These are phyloP conservation scores for Boletales sp. DNA, from an alignment of 768 basidiomycete species.

Conservation along the genomic window DNA sequence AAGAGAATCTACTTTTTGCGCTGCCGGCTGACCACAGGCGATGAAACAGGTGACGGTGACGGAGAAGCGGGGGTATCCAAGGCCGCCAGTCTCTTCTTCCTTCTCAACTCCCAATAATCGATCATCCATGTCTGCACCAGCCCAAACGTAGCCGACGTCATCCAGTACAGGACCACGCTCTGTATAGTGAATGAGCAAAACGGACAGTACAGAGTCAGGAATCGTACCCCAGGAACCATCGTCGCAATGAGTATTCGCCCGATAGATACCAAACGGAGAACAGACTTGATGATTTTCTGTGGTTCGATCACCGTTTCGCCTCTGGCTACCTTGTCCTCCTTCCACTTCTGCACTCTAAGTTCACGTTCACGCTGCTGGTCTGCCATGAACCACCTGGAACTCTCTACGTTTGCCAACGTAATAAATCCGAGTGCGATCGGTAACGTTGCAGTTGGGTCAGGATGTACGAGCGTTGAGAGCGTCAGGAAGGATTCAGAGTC, in stretches of 20 bases:
- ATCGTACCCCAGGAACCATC: slow-evolving; percentile 63
- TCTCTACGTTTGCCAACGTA: slow-evolving; percentile 78
- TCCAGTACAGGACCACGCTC: slow-evolving; percentile 75
- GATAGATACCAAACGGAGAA: slow-evolving; percentile 55
- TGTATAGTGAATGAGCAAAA: slow-evolving; percentile 7
- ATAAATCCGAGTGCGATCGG: slow-evolving; percentile 71
- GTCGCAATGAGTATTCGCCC: slow-evolving; percentile 64
- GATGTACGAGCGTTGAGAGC: slow-evolving; percentile 62
- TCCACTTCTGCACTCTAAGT: slow-evolving; percentile 44
- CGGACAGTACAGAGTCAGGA: slow-evolving; percentile 15
- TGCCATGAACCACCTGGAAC: slow-evolving; percentile 68
- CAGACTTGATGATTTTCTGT: slow-evolving; percentile 49
- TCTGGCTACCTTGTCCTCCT: slow-evolving; percentile 40
- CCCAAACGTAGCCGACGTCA: slow-evolving; percentile 71
- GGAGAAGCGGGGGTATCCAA: background rate
- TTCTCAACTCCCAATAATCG: slow-evolving; percentile 56
- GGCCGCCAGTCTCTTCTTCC: slow-evolving; percentile 24
- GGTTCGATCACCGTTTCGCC: slow-evolving; percentile 45
- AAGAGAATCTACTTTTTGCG: slow-evolving; percentile 12
- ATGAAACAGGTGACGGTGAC: background rate
- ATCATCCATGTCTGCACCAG: slow-evolving; percentile 71
- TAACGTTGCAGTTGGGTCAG: slow-evolving; percentile 66
- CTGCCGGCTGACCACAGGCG: background rate
- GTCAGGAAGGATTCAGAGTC: slow-evolving; percentile 78
- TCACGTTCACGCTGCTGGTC: slow-evolving; percentile 52